Percentiles rank a stretch among this genome's conserved stretches.
These are phyloP conservation scores for Barbatosphaeria neglecta DNA, from an alignment of 495 filamentous ascomycete species.

Conservation along the genomic window DNA sequence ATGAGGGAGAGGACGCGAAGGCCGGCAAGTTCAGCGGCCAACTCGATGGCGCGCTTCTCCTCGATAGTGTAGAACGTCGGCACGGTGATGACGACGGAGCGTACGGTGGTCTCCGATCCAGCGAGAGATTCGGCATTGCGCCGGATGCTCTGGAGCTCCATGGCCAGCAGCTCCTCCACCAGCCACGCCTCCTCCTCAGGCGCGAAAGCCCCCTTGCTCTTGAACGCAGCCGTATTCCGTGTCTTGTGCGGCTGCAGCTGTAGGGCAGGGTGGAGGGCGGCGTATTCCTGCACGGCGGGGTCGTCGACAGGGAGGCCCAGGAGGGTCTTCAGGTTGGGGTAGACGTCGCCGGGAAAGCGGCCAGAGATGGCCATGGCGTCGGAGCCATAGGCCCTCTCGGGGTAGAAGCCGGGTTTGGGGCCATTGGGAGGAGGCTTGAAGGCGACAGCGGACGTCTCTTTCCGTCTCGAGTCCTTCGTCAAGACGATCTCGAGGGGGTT, in stretches of 20 bases:
- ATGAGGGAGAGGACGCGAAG: conserved; percentile 74
- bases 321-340: conserved; percentile 81
- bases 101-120: conserved; percentile 61
- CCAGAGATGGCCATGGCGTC: conserved; percentile 81
- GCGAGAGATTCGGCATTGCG: conserved; percentile 77
- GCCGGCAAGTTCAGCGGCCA: conserved; percentile 80
- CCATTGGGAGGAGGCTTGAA: conserved; percentile 71
- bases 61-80: conserved; percentile 84
- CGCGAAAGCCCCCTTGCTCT: conserved; percentile 55
- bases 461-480: conserved; percentile 96
- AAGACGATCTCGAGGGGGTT: conserved; percentile 97
- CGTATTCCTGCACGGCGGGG: conserved; percentile 55
- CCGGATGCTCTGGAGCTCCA: conserved; percentile 86
- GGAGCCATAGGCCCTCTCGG: conserved; percentile 82
- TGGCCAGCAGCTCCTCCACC: conserved; percentile 89
- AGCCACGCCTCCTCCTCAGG: conserved; percentile 60
- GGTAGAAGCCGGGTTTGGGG: conserved; percentile 51
- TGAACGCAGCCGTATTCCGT: conserved; percentile 64
- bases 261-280: conserved; percentile 58
- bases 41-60: conserved; percentile 70
- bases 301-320: conserved; percentile 59
- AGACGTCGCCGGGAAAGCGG: conserved; percentile 85
- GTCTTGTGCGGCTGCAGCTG: conserved; percentile 41
- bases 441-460: conserved; percentile 81
- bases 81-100: conserved; percentile 78